A percentile compares a stretch with the other conserved stretches of the same genome.
Conservation (phyloP, 495 filamentous ascomycete genomes). For the Aspergillus diversus region DNA sequence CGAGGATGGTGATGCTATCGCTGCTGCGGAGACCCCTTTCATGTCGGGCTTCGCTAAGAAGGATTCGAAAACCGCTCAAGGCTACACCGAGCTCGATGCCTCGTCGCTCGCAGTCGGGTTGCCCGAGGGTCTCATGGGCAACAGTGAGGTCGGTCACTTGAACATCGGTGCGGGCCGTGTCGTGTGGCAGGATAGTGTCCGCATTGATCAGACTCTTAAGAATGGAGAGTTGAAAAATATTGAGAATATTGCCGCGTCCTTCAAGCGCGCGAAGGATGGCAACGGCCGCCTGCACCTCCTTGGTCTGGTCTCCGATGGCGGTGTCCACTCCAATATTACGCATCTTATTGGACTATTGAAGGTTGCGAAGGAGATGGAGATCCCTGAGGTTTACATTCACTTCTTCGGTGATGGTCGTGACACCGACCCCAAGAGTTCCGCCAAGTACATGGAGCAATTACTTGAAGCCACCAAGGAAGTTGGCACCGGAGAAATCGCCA, state of each 20-base stretch:
- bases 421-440: constrained; percentile 91
- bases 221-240: constrained; percentile 80
- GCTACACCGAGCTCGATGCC: constrained; percentile 87
- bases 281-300: constrained; percentile 91
- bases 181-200: constrained; percentile 98
- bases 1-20: constrained; percentile 90
- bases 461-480: constrained; percentile 78
- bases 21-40: constrained; percentile 84
- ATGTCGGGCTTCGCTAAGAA: constrained; percentile 76
- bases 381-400: constrained; percentile 94
- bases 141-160: constrained; percentile 96
- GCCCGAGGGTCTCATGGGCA: constrained; percentile 97
- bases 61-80: constrained; percentile 69
- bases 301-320: constrained; percentile 90
- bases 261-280: constrained; percentile 80
- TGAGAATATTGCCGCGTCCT: constrained; percentile 73
- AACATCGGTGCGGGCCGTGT: constrained; percentile 98
- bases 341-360: constrained; percentile 85
- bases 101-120: constrained; percentile 95
- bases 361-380: constrained; percentile 82
- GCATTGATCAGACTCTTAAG: constrained; percentile 95
- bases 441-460: constrained; percentile 83
- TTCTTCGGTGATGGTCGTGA: constrained; percentile 99
- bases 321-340: constrained; percentile 94
- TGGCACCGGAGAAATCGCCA: constrained; percentile 85